These are phyloP conservation scores for Sclerotinia glacialis DNA, from an alignment of 2,329 filamentous ascomycete species.

Conservation along the genomic window DNA sequence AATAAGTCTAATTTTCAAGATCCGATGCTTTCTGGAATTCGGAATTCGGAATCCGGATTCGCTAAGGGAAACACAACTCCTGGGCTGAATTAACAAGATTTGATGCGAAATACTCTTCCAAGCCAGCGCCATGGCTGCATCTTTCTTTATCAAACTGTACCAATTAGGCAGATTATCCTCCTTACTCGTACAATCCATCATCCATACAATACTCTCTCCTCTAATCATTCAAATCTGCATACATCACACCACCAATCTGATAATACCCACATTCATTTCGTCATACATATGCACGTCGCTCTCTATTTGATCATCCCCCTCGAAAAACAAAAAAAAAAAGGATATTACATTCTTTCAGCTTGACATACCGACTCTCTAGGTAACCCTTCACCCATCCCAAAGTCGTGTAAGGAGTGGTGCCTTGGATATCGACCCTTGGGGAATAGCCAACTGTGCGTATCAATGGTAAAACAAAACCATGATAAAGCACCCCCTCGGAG, in stretches of 20 bases:
- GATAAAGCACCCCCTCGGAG: not conserved
- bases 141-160: not conserved
- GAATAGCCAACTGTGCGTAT: not conserved
- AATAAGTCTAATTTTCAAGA: not conserved
- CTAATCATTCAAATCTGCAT: not conserved
- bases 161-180: not conserved
- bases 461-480: not conserved
- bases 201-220: not conserved
- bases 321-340: too few relatives aligned
- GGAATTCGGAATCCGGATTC: not conserved
- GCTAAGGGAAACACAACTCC: too few relatives aligned
- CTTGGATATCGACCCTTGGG: slow-evolving; percentile 1
- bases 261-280: not conserved
- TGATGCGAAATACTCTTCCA: not conserved
- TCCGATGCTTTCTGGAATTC: not conserved
- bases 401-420: slow-evolving; percentile 5
- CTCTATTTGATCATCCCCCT: not conserved
- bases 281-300: not conserved
- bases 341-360: not conserved
- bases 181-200: not conserved
- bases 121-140: not conserved
- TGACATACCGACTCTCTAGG: not conserved
- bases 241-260: not conserved
- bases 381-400: not conserved
- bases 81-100: too few relatives aligned